Conservation (phyloP, 2,329 filamentous ascomycete genomes). For the Fusarium oxysporum region DNA sequence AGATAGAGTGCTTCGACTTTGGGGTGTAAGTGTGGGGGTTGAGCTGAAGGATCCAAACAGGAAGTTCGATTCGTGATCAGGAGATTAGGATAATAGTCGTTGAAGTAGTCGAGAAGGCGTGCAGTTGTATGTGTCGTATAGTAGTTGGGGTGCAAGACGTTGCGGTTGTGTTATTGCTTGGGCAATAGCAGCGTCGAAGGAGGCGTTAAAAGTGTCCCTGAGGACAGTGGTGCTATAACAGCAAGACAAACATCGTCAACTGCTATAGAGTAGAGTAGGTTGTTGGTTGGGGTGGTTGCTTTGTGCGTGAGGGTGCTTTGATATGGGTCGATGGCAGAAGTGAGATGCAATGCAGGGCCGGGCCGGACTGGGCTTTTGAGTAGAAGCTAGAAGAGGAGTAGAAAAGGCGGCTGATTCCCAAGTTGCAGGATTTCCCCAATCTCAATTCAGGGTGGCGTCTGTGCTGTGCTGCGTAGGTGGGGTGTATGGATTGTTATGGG, state of each 20-base stretch:
- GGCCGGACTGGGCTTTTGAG: conserved; percentile 44
- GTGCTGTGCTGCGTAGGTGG: conserved; percentile 25
- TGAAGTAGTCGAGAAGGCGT: neutral
- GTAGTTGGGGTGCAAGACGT: conserved; percentile 42
- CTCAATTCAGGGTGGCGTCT: conserved; percentile 39
- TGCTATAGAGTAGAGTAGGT: conserved; percentile 28
- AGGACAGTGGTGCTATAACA: conserved; percentile 55
- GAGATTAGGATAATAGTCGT: conserved; percentile 6
- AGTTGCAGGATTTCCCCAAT: conserved; percentile 42
- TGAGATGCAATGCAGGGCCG: conserved; percentile 42
- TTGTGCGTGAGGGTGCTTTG: conserved; percentile 3
- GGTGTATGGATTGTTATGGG: conserved; percentile 30
- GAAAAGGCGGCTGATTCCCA: conserved; percentile 38
- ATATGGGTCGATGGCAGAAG: conserved; percentile 39
- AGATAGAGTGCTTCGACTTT: conserved; percentile 45
- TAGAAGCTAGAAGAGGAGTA: conserved; percentile 39
- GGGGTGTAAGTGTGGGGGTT: conserved; percentile 26
- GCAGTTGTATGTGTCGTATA: conserved; percentile 32
- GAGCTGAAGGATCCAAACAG: conserved; percentile 19
- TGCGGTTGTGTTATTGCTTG: conserved; percentile 14
- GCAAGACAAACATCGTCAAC: conserved; percentile 50
- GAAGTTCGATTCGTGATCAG: conserved; percentile 16
- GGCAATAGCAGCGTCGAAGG: conserved; percentile 28
- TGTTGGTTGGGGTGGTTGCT: neutral
- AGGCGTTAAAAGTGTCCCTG: conserved; percentile 49